Percentiles rank a stretch among this genome's conserved stretches.
Conservation (phyloP, 768 basidiomycete genomes). For the Psilocybe tampanensis region DNA sequence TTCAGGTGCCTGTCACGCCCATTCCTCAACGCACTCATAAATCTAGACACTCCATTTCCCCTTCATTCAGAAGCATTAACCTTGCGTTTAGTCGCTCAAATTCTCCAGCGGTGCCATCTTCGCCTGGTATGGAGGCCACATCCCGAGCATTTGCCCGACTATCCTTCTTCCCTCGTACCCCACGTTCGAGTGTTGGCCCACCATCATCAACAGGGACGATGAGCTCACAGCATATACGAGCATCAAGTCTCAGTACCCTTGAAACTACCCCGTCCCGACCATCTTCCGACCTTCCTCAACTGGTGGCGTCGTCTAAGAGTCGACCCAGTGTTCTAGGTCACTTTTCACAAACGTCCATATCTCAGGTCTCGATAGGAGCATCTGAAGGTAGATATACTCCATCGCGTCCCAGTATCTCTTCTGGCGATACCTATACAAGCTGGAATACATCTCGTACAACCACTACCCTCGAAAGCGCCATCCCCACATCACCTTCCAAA, state of each 20-base stretch:
- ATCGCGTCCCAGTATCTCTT: slow-evolving; percentile 47
- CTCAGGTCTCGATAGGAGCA: slow-evolving; percentile 43
- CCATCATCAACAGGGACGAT: slow-evolving; percentile 20
- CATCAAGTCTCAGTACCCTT: slow-evolving; percentile 51
- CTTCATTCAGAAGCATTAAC: slow-evolving; percentile 46
- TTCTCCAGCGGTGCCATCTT: slow-evolving; percentile 38
- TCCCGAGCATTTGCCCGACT: slow-evolving; percentile 41
- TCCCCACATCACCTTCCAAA: slow-evolving; percentile 42
- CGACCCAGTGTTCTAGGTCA: slow-evolving; percentile 69
- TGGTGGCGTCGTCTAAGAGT: slow-evolving; percentile 46
- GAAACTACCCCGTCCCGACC: slow-evolving; percentile 24
- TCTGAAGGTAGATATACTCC: slow-evolving; percentile 34
- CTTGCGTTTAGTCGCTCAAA: slow-evolving; percentile 43
- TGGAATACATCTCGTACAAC: slow-evolving; percentile 51
- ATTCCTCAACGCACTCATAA: slow-evolving; percentile 34
- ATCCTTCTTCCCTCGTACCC: slow-evolving; percentile 45
- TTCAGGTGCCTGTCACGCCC: slow-evolving; percentile 37
- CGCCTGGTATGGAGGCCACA: slow-evolving; percentile 33
- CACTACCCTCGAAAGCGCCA: slow-evolving; percentile 46
- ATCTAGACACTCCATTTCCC: slow-evolving; percentile 36
- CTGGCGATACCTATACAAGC: slow-evolving; percentile 56
- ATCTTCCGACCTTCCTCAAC: slow-evolving; percentile 14
- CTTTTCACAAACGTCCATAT: slow-evolving; percentile 52
- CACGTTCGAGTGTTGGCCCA: slow-evolving; percentile 34
- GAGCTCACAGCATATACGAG: slow-evolving; percentile 44